These are phyloP conservation scores for Wallemia hederae DNA, from an alignment of 1,284 basidiomycete species.

Conservation along the genomic window DNA sequence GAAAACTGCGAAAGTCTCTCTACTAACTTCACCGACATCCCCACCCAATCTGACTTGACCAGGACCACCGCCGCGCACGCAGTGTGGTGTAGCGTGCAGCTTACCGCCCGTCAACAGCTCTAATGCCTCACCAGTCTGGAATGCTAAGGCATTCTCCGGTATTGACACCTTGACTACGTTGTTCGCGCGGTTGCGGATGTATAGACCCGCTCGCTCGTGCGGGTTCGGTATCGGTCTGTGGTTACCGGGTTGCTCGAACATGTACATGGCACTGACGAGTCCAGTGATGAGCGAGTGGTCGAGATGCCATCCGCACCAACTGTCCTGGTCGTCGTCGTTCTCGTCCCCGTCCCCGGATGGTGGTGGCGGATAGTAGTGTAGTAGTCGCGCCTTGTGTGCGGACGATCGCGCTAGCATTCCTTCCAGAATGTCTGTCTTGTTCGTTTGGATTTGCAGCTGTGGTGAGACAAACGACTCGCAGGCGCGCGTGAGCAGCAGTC, in stretches of 20 bases:
- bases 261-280: background rate
- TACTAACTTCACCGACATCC: background rate
- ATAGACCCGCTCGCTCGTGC: conserved; percentile 33
- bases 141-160: conserved; percentile 47
- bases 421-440: background rate
- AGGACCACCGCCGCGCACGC: conserved; percentile 25
- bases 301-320: conserved; percentile 26
- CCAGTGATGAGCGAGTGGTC: conserved; percentile 16
- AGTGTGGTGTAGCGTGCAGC: conserved; percentile 25
- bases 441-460: background rate
- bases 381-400: conserved; percentile 41
- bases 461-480: conserved; percentile 42
- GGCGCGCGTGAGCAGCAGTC: conserved; percentile 43
- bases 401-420: background rate
- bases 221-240: conserved; percentile 15
- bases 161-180: conserved; percentile 49
- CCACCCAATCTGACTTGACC: conserved; percentile 1
- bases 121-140: conserved; percentile 78
- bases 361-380: conserved; percentile 62
- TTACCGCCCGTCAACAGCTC: conserved; percentile 47
- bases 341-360: conserved; percentile 14
- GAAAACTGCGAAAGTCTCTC: conserved; percentile 31
- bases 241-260: conserved; percentile 39
- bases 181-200: conserved; percentile 54
- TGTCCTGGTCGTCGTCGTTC: conserved; percentile 34